Conservation (phyloP, 495 filamentous ascomycete genomes). For the Penicillium cataractarum region DNA sequence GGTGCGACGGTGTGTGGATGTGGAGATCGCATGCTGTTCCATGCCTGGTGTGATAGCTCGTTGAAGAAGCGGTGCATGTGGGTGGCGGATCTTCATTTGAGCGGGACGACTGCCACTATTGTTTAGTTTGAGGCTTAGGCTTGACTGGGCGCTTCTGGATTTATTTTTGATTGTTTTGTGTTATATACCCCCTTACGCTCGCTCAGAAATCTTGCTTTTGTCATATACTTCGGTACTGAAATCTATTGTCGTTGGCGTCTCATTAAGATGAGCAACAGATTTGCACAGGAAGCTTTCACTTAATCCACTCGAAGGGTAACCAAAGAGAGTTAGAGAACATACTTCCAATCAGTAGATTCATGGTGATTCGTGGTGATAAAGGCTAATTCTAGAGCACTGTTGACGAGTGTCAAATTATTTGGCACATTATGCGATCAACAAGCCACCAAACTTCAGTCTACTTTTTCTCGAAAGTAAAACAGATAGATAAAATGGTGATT, state of each 20-base stretch:
- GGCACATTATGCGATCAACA: neutral
- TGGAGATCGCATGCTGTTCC: constrained; percentile 53
- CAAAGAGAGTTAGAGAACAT: too few species aligned
- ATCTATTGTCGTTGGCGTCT: neutral
- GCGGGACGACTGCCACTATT: constrained; percentile 28
- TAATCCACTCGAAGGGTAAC: too few species aligned
- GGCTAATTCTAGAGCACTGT: too few species aligned
- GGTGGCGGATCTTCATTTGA: constrained; percentile 36
- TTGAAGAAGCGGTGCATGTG: constrained; percentile 37
- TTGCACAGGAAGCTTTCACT: neutral
- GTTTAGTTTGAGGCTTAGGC: constrained; percentile 16
- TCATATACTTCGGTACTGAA: neutral
- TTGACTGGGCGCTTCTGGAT: neutral
- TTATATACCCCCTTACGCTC: constrained; percentile 5
- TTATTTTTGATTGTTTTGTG: neutral
- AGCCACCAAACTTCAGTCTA: neutral
- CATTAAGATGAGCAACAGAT: neutral
- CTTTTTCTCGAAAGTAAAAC: too few species aligned
- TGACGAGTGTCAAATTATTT: neutral
- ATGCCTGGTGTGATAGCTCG: constrained; percentile 48
- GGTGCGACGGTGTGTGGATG: constrained; percentile 52
- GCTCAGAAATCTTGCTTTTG: neutral
- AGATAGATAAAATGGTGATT: too few species aligned
- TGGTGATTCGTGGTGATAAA: too few species aligned
- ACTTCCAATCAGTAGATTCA: too few species aligned